Percentiles rank a stretch among this genome's conserved stretches.
phyloP scores from a whole-genome alignment of 805 yeast species.

The Nakazawaea laoshanensis region DNA sequence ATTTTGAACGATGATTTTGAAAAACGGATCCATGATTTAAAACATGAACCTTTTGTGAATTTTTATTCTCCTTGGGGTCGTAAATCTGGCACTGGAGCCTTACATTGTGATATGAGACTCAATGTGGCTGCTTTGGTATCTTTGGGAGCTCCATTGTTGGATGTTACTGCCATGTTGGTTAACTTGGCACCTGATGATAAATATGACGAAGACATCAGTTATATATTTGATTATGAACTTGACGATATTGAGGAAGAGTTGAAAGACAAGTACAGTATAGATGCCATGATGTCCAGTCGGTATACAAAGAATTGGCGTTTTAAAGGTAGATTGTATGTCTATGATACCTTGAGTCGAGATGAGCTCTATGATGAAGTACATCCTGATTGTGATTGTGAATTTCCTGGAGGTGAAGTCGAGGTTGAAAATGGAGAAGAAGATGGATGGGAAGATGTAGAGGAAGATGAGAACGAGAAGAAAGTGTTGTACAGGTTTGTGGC shows the following conservation, averaged over 20 bases:
- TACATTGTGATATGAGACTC: slow-evolving; percentile 48
- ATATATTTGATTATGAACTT: slow-evolving; percentile 51
- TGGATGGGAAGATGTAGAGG: slow-evolving; percentile 1
- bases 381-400: slow-evolving; percentile 29
- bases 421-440: slow-evolving; percentile 10
- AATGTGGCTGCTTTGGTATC: slow-evolving; percentile 49
- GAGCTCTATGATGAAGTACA: slow-evolving; percentile 20
- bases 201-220: slow-evolving; percentile 60
- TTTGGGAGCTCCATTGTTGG: slow-evolving; percentile 35
- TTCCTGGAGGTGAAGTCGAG: slow-evolving; percentile 23
- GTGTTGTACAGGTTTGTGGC: slow-evolving; percentile 1
- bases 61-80: slow-evolving; percentile 65
- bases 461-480: slow-evolving; percentile 1
- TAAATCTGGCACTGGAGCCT: slow-evolving; percentile 49
- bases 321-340: background rate
- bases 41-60: slow-evolving; percentile 47
- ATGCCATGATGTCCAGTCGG: slow-evolving; percentile 16
- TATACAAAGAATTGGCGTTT: slow-evolving; percentile 13
- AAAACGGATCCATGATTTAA: slow-evolving; percentile 42
- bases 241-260: slow-evolving; percentile 28
- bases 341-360: slow-evolving; percentile 9
- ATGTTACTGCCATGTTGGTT: slow-evolving; percentile 43
- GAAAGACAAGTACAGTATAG: slow-evolving; percentile 18
- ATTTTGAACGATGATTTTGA: slow-evolving; percentile 43
- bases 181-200: slow-evolving; percentile 54